Conservation (phyloP, 305 asterid species). For the Fraxinus albicans region DNA sequence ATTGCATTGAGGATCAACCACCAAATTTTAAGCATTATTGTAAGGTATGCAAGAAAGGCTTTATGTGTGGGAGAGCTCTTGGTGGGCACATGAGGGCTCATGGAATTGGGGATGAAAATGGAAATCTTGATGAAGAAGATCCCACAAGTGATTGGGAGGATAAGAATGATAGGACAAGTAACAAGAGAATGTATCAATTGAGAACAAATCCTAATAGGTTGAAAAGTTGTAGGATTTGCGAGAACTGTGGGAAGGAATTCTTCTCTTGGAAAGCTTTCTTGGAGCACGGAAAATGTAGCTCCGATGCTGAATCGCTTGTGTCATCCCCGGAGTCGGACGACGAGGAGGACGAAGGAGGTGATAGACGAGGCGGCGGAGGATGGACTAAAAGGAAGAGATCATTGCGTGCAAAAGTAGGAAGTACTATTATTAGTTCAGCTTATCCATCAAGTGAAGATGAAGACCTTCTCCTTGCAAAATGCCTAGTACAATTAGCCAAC, state of each 20-base stretch:
- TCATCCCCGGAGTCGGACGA: slow-evolving; percentile 62
- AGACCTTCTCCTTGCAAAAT: slow-evolving; percentile 72
- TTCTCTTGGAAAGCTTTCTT: slow-evolving; percentile 88
- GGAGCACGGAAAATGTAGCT: slow-evolving; percentile 82
- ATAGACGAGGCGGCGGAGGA: slow-evolving; percentile 34
- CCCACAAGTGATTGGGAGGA: slow-evolving; percentile 74
- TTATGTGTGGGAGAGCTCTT: slow-evolving; percentile 88
- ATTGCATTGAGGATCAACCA: slow-evolving; percentile 49
- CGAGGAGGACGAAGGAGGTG: slow-evolving; percentile 38
- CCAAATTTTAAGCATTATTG: slow-evolving; percentile 79
- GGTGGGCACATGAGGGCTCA: slow-evolving; percentile 99
- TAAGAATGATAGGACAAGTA: slow-evolving; percentile 35
- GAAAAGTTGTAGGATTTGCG: slow-evolving; percentile 71
- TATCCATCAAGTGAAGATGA: slow-evolving; percentile 58
- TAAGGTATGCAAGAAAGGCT: slow-evolving; percentile 90
- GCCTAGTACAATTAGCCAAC: slow-evolving; percentile 73
- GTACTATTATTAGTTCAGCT: slow-evolving; percentile 25
- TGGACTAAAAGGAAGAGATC: slow-evolving; percentile 84
- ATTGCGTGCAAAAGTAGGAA: slow-evolving; percentile 58
- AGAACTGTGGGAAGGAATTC: slow-evolving; percentile 91
- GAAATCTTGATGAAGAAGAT: slow-evolving; percentile 56
- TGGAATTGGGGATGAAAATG: slow-evolving; percentile 71
- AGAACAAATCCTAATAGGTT: slow-evolving; percentile 79
- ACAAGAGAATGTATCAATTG: slow-evolving; percentile 70
- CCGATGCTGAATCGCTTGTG: slow-evolving; percentile 68